These are phyloP conservation scores for Xylaria sp. DNA, from an alignment of 2,329 filamentous ascomycete genomes.

Conservation along the genomic window DNA sequence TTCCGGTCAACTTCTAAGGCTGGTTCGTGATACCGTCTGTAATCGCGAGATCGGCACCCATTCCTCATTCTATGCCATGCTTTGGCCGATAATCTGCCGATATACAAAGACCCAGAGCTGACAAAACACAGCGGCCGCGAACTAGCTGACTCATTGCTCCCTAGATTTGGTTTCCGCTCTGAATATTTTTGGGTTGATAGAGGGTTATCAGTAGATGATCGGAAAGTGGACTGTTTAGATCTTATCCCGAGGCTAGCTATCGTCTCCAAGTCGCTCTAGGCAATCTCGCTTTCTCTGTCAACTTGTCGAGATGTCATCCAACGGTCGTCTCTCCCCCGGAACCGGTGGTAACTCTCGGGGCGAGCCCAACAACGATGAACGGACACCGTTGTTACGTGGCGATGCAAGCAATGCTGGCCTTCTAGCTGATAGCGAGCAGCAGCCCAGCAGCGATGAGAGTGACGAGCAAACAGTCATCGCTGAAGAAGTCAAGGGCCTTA, in stretches of 20 bases:
- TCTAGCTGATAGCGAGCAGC: slow-evolving; percentile 13
- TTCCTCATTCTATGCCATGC: slow-evolving; percentile 23
- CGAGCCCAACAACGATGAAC: slow-evolving; percentile 31
- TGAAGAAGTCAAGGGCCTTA: slow-evolving; percentile 59
- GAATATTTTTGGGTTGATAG: not conserved
- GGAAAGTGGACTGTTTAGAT: not conserved
- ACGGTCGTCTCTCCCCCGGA: slow-evolving; percentile 26
- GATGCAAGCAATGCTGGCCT: slow-evolving; percentile 22
- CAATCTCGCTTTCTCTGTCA: not conserved
- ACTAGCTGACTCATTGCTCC: slow-evolving; percentile 7
- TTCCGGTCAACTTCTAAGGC: not conserved
- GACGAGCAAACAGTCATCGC: slow-evolving; percentile 61
- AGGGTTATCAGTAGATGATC: not conserved
- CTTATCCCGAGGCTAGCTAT: not conserved
- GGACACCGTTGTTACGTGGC: slow-evolving; percentile 41
- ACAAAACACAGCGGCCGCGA: not conserved
- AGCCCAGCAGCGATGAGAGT: slow-evolving; percentile 50
- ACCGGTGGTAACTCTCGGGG: slow-evolving; percentile 23
- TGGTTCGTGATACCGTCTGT: not conserved
- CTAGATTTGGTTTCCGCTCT: not conserved
- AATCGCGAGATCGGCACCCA: slow-evolving; percentile 10
- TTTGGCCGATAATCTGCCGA: slow-evolving; percentile 26
- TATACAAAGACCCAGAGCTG: not conserved
- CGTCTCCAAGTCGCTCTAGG: not conserved
- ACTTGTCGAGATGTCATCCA: slow-evolving; percentile 36